Percentiles rank a stretch among this genome's conserved stretches.
phyloP scores from a whole-genome alignment of 2,329 filamentous ascomycete genomes.

The Xylaria sp. region DNA sequence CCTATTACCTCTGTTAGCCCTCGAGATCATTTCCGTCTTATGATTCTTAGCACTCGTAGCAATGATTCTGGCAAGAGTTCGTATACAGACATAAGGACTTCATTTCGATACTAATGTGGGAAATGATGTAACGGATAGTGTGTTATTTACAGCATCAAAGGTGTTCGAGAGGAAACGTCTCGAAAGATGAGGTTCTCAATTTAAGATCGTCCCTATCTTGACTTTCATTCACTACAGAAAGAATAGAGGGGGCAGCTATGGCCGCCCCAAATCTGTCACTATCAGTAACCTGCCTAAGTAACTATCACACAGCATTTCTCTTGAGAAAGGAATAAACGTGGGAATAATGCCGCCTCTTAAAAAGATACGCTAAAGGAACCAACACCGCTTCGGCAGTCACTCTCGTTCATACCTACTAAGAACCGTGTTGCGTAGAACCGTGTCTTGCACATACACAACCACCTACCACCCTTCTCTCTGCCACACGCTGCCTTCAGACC shows the following conservation, averaged over 20 bases:
- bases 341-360: conserved; percentile 1
- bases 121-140: too few species aligned
- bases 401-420: background rate
- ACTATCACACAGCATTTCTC: background rate
- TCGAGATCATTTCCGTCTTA: background rate
- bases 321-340: background rate
- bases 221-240: background rate
- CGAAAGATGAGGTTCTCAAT: background rate
- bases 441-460: background rate
- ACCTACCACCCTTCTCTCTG: background rate
- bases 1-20: background rate
- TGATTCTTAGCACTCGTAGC: too few species aligned
- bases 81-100: background rate
- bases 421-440: background rate
- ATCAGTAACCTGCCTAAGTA: background rate
- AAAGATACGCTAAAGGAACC: background rate
- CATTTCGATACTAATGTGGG: too few species aligned
- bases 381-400: background rate
- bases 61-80: background rate
- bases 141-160: too few species aligned
- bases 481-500: conserved; percentile 7
- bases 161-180: background rate
- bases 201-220: background rate
- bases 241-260: background rate
- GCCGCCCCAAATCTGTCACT: background rate